Evolutionary conservation across 495 filamentous ascomycete genomes (phyloP).

Genomic region (Penicillium malachiteum): DNA sequence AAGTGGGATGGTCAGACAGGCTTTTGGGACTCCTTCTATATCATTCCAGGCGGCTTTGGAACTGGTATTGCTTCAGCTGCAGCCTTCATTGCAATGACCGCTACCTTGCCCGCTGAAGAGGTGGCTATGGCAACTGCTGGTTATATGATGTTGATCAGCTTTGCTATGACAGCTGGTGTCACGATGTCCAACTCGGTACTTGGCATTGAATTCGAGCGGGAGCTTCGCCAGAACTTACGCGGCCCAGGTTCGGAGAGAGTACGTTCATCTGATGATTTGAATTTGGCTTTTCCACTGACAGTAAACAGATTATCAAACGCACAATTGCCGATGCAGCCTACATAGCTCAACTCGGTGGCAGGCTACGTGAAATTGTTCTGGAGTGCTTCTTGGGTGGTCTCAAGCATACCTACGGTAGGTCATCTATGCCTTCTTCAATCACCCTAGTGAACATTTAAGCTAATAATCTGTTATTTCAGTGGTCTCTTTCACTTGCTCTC

Average conservation of each 20-base stretch:
- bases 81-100: conserved; percentile 57
- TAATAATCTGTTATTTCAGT: conserved; percentile 18
- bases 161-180: conserved; percentile 54
- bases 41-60: conserved; percentile 58
- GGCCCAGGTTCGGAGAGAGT: conserved; percentile 30
- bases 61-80: conserved; percentile 53
- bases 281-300: conserved; percentile 2
- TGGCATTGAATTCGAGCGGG: conserved; percentile 30
- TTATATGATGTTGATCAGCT: conserved; percentile 49
- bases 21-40: conserved; percentile 61
- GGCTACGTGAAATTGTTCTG: conserved; percentile 34
- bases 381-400: conserved; percentile 35
- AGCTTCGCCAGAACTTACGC: conserved; percentile 28
- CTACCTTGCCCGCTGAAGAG: conserved; percentile 48
- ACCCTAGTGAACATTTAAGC: no score
- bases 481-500: conserved; percentile 29
- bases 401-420: conserved; percentile 38
- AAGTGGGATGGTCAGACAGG: conserved; percentile 64
- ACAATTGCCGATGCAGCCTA: conserved; percentile 39
- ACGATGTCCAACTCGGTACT: conserved; percentile 47
- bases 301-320: conserved; percentile 32
- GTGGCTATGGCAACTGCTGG: conserved; percentile 56
- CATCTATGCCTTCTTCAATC: neutral
- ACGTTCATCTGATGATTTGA: neutral
- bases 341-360: conserved; percentile 31